phyloP scores from a whole-genome alignment of 2,329 filamentous ascomycete genomes.

The Clarireedia sp. region DNA sequence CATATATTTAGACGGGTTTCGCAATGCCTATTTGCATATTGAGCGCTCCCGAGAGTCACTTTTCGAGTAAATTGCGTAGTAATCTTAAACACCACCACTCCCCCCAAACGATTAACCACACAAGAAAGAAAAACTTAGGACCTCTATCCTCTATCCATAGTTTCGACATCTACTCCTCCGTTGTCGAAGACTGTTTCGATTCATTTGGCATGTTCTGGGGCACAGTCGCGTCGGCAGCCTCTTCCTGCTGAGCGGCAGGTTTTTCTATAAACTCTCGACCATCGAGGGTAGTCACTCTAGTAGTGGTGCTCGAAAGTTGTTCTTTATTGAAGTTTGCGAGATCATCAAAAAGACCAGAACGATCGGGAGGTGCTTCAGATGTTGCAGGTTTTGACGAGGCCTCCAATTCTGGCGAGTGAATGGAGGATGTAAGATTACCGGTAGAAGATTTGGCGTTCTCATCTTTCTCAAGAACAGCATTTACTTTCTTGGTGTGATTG shows the following conservation, averaged over 20 bases:
- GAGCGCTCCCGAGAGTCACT: too few relatives aligned
- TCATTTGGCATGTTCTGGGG: slow-evolving; percentile 2
- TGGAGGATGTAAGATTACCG: too few relatives aligned
- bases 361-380: neutral
- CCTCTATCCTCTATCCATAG: neutral
- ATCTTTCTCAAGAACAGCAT: slow-evolving; percentile 17
- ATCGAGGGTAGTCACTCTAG: neutral
- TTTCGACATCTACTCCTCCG: too few relatives aligned
- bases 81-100: too few relatives aligned
- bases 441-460: neutral
- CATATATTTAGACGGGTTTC: too few relatives aligned
- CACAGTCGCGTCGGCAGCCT: neutral
- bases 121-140: too few relatives aligned
- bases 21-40: too few relatives aligned
- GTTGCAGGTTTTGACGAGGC: neutral
- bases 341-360: neutral
- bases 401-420: neutral
- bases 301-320: neutral
- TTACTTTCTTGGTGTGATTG: slow-evolving; percentile 26
- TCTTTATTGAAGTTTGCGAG: neutral
- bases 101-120: too few relatives aligned
- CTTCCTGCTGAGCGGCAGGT: neutral
- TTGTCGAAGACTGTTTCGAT: neutral
- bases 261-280: neutral
- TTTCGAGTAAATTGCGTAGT: too few relatives aligned